Conservation (phyloP, 2,329 filamentous ascomycete species). For the Cercospora sp. region DNA sequence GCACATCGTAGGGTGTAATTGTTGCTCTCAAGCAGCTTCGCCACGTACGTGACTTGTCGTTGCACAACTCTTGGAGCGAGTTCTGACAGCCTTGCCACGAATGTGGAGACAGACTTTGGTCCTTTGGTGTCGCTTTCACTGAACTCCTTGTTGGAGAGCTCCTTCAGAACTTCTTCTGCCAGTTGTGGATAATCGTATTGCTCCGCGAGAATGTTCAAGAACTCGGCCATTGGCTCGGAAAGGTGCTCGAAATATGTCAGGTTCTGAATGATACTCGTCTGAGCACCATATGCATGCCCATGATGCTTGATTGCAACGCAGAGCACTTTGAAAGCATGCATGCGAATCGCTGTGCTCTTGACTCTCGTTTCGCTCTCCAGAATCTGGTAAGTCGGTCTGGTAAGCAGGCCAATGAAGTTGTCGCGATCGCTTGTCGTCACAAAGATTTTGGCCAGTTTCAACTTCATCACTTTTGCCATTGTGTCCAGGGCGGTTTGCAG, state of each 20-base stretch:
- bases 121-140: conserved; percentile 94
- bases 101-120: conserved; percentile 92
- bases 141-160: conserved; percentile 97
- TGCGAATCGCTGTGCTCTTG: conserved; percentile 84
- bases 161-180: conserved; percentile 87
- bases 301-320: conserved; percentile 98
- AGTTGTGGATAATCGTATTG: conserved; percentile 98
- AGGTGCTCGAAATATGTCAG: conserved; percentile 97
- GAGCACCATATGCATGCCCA: conserved; percentile 91
- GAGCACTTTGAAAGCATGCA: conserved; percentile 96
- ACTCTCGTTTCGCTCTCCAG: conserved; percentile 91
- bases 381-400: conserved; percentile 87
- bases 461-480: conserved; percentile 93
- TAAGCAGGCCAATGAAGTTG: conserved; percentile 89
- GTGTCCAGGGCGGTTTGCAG: conserved; percentile 84
- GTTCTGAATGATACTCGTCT: conserved; percentile 97
- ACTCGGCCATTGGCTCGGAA: conserved; percentile 99
- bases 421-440: conserved; percentile 94
- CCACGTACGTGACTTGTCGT: conserved; percentile 93
- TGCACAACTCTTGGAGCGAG: conserved; percentile 88
- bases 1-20: conserved; percentile 92
- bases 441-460: conserved; percentile 91
- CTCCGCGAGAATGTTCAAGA: conserved; percentile 90
- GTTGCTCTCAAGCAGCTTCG: conserved; percentile 95
- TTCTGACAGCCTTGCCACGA: conserved; percentile 90